A percentile compares a stretch with the other conserved stretches of the same genome.
Evolutionary conservation across 345 rosid species (phyloP).

Genomic region (Limnanthes douglasii): DNA sequence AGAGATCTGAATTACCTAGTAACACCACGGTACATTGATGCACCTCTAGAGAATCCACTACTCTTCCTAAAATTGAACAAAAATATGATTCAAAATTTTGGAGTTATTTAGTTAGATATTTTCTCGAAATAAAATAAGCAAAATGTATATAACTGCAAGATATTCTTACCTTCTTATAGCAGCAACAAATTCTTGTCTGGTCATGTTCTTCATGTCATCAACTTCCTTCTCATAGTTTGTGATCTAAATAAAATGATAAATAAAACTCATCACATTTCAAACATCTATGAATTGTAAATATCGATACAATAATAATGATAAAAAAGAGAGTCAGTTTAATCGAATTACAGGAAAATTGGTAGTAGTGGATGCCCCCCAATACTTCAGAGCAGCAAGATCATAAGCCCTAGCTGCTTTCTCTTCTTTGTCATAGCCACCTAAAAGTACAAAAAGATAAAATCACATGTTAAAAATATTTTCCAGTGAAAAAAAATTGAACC

Average conservation of each 20-base stretch:
- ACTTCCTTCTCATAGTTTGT: constrained; percentile 90
- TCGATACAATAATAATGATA: constrained; percentile 1
- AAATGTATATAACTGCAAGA: background rate
- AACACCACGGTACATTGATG: constrained; percentile 98
- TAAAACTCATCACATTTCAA: too few relatives aligned
- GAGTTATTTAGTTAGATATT: too few relatives aligned
- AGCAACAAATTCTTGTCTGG: constrained; percentile 96
- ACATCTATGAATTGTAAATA: too few relatives aligned
- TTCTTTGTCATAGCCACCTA: constrained; percentile 99
- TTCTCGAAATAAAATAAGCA: background rate
- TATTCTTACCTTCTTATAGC: constrained; percentile 64
- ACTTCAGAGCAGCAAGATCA: constrained; percentile 90
- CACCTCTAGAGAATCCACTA: constrained; percentile 98
- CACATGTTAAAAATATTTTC: too few relatives aligned
- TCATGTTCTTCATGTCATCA: constrained; percentile 98
- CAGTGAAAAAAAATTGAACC: too few relatives aligned
- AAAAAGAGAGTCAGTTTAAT: background rate
- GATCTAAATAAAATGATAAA: constrained; percentile 28
- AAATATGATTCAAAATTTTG: background rate
- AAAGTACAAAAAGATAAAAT: background rate
- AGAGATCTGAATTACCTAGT: constrained; percentile 38
- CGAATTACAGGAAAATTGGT: constrained; percentile 72
- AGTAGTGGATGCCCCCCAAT: constrained; percentile 97
- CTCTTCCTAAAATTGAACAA: constrained; percentile 49
- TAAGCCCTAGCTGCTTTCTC: constrained; percentile 98